Evolutionary conservation across 73 alveolate genomes (phyloP).

Genomic region (Paramecium pentaurelia): DNA sequence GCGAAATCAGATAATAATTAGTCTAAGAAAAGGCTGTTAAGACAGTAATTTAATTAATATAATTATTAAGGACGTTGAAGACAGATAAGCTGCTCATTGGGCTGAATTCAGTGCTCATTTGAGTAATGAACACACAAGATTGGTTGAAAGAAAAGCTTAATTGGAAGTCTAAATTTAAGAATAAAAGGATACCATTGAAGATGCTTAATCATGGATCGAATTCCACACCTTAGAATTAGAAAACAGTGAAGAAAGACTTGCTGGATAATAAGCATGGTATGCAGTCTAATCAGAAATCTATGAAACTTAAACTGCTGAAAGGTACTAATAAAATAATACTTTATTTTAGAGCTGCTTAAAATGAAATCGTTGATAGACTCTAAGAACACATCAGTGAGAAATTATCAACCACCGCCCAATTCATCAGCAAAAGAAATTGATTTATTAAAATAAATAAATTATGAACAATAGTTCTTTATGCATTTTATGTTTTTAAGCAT

Average conservation of each 20-base stretch:
- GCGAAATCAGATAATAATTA: constrained; percentile 39
- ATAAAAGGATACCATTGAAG: constrained; percentile 46
- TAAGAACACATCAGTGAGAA: constrained; percentile 53
- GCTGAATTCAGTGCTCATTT: constrained; percentile 40
- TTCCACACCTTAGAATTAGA: constrained; percentile 50
- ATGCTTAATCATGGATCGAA: constrained; percentile 49
- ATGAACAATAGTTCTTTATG: constrained; percentile 29
- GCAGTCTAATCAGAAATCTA: constrained; percentile 10
- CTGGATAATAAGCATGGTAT: constrained; percentile 32
- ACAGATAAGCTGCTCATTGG: constrained; percentile 45
- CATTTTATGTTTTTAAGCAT: neutral
- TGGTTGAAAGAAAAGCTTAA: constrained; percentile 28
- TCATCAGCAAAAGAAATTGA: constrained; percentile 26
- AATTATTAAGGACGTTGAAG: constrained; percentile 7
- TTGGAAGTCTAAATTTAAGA: constrained; percentile 40
- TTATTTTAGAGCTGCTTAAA: constrained; percentile 4
- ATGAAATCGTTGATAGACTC: constrained; percentile 48
- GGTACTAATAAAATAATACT: neutral
- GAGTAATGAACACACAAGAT: constrained; percentile 43
- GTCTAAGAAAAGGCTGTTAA: constrained; percentile 9
- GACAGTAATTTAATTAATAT: neutral
- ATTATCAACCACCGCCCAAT: constrained; percentile 43
- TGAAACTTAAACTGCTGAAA: constrained; percentile 39
- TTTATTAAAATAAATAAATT: constrained; percentile 31
- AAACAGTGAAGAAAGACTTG: constrained; percentile 46